Evolutionary conservation across 2,329 filamentous ascomycete genomes (phyloP).

Genomic region (Fusarium sp.): DNA sequence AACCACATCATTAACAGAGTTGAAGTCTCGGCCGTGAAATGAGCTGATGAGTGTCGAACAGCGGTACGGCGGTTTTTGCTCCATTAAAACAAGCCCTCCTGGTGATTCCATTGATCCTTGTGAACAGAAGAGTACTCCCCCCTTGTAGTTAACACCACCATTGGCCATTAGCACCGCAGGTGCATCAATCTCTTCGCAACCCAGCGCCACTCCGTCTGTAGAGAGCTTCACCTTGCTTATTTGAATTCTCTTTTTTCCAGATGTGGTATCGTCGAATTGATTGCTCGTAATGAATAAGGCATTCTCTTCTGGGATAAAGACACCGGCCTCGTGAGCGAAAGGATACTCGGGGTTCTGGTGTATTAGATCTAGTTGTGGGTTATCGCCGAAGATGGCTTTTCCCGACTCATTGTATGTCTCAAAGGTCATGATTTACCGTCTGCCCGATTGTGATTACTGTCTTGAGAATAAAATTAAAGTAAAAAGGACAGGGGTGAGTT

Average conservation of each 20-base stretch:
- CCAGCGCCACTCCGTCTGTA: slow-evolving; percentile 18
- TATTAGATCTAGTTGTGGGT: slow-evolving; percentile 55
- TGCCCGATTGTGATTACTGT: neutral
- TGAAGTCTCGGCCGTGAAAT: slow-evolving; percentile 62
- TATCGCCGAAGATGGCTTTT: slow-evolving; percentile 51
- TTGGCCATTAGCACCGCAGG: slow-evolving; percentile 60
- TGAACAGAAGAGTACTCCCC: slow-evolving; percentile 57
- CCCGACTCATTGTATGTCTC: slow-evolving; percentile 30
- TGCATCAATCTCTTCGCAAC: slow-evolving; percentile 53
- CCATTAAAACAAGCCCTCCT: slow-evolving; percentile 53
- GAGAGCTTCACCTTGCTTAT: slow-evolving; percentile 50
- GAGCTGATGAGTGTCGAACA: slow-evolving; percentile 52
- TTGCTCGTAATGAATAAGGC: slow-evolving; percentile 55
- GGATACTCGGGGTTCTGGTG: slow-evolving; percentile 57
- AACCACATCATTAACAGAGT: slow-evolving; percentile 64
- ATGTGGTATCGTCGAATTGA: slow-evolving; percentile 41
- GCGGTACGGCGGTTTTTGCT: slow-evolving; percentile 50
- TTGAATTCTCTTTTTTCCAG: slow-evolving; percentile 47
- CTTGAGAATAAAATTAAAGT: neutral
- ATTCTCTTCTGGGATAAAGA: slow-evolving; percentile 50
- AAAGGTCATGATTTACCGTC: slow-evolving; percentile 9
- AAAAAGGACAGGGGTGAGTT: too few relatives aligned
- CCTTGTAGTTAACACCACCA: slow-evolving; percentile 62
- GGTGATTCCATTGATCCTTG: slow-evolving; percentile 52
- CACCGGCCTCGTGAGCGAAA: slow-evolving; percentile 64